Conservation (phyloP, 1,139 yeast species). For the Spencermartinsiella ligniputridi region DNA sequence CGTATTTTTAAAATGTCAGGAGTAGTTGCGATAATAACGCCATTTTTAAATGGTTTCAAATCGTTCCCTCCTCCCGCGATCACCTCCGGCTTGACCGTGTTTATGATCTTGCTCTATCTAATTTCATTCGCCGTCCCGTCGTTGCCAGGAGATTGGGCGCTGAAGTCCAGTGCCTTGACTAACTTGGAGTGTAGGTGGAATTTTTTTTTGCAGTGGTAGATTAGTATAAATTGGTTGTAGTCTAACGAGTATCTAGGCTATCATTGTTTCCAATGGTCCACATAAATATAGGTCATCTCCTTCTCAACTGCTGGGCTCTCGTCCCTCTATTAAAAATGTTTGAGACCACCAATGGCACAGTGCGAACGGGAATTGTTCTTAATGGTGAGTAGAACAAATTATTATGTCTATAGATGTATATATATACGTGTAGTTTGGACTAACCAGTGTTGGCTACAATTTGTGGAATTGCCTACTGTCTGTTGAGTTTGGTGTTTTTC, state of each 20-base stretch:
- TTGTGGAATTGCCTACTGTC: constrained; percentile 64
- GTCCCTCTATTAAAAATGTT: constrained; percentile 59
- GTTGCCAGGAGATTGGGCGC: constrained; percentile 37
- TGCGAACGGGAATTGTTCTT: constrained; percentile 78
- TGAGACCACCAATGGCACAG: constrained; percentile 78
- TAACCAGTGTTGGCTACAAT: constrained; percentile 53
- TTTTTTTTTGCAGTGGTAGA: background rate
- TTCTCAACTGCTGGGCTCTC: constrained; percentile 57
- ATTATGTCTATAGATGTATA: background rate
- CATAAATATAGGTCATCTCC: constrained; percentile 54
- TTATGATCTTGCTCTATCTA: constrained; percentile 43
- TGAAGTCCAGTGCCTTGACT: constrained; percentile 56
- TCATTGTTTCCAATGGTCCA: constrained; percentile 78
- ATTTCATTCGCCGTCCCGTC: constrained; percentile 31
- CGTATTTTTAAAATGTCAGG: background rate
- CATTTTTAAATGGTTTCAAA: background rate
- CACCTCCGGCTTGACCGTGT: constrained; percentile 59
- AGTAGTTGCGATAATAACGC: background rate
- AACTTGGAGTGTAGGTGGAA: constrained; percentile 41
- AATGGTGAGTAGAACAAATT: constrained; percentile 36
- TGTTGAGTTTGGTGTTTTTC: constrained; percentile 50
- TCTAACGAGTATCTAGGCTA: constrained; percentile 28
- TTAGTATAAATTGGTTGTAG: background rate
- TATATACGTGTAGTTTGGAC: background rate
- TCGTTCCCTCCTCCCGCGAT: constrained; percentile 52